Percentiles rank a stretch among this genome's conserved stretches.
These are phyloP conservation scores for Ceratobasidium sp. DNA, from an alignment of 1,284 basidiomycete species.

Conservation along the genomic window DNA sequence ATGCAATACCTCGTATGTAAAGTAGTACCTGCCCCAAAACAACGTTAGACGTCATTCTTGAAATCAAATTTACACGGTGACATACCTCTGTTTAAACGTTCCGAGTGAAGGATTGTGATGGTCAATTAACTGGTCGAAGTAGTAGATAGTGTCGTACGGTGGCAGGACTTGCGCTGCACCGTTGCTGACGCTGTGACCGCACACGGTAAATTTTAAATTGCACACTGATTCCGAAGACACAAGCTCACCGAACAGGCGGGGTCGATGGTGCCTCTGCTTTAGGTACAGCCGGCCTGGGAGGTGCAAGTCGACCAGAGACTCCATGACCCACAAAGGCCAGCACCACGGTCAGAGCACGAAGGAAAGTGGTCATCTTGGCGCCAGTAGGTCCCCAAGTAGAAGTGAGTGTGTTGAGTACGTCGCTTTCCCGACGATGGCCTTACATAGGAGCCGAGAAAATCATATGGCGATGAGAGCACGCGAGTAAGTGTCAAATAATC, in stretches of 20 bases:
- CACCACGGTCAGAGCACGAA: background rate
- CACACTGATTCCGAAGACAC: background rate
- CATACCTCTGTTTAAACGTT: conserved; percentile 80
- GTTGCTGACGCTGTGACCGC: conserved; percentile 3
- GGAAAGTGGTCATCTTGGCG: conserved; percentile 12
- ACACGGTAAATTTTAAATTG: background rate
- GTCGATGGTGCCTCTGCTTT: conserved; percentile 30
- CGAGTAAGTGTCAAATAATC: background rate
- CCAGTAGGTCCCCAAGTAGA: background rate
- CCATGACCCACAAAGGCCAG: conserved; percentile 22
- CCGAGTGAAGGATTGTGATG: conserved; percentile 77
- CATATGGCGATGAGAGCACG: conserved; percentile 10
- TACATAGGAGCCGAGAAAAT: conserved; percentile 22
- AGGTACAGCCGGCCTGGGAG: conserved; percentile 28
- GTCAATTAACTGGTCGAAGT: conserved; percentile 79
- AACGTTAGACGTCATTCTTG: conserved; percentile 68
- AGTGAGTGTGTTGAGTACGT: background rate
- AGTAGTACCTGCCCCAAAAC: conserved; percentile 66
- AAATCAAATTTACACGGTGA: background rate
- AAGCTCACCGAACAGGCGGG: conserved; percentile 22
- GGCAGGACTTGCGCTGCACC: conserved; percentile 40
- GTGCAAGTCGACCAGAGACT: conserved; percentile 13
- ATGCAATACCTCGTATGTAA: conserved; percentile 50
- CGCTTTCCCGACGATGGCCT: background rate
- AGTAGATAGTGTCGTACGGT: conserved; percentile 66